These are phyloP conservation scores for Penicillium arizonense DNA, from an alignment of 495 filamentous ascomycete species.

Conservation along the genomic window DNA sequence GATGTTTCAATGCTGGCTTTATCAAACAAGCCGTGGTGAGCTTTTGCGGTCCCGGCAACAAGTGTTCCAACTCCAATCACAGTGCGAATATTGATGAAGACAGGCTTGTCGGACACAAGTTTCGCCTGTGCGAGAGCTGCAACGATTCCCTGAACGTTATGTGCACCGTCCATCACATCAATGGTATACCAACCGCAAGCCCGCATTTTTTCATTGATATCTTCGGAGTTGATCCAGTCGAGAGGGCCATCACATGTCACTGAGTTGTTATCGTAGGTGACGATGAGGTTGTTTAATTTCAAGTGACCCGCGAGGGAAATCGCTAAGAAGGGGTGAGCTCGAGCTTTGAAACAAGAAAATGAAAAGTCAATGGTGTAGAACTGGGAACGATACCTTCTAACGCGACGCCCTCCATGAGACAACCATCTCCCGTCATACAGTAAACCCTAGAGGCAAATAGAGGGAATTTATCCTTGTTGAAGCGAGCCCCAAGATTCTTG, in stretches of 20 bases:
- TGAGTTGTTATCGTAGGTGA: slow-evolving; percentile 58
- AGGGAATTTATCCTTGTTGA: slow-evolving; percentile 49
- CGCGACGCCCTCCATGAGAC: slow-evolving; percentile 54
- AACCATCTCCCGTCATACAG: slow-evolving; percentile 56
- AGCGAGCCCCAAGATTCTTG: slow-evolving; percentile 49
- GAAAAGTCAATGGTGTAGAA: no score
- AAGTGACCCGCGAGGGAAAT: slow-evolving; percentile 52
- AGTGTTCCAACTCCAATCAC: slow-evolving; percentile 43
- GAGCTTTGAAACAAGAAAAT: no score
- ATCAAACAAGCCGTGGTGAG: slow-evolving; percentile 45
- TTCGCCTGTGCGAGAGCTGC: slow-evolving; percentile 35
- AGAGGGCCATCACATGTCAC: slow-evolving; percentile 34
- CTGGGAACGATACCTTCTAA: no score
- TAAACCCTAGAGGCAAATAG: no score
- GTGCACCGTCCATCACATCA: slow-evolving; percentile 42
- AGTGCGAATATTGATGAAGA: slow-evolving; percentile 50
- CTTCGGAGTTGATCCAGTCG: slow-evolving; percentile 42
- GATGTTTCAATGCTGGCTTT: slow-evolving; percentile 32
- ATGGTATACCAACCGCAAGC: slow-evolving; percentile 49
- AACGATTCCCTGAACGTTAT: slow-evolving; percentile 43
- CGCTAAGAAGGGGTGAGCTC: no score
- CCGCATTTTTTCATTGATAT: slow-evolving; percentile 50
- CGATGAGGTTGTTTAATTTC: slow-evolving; percentile 47
- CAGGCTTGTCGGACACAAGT: slow-evolving; percentile 34
- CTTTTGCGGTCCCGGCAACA: slow-evolving; percentile 33